A percentile compares a stretch with the other conserved stretches of the same genome.
Evolutionary conservation across 768 basidiomycete genomes (phyloP).

Genomic region (Pisolithus sp.): DNA sequence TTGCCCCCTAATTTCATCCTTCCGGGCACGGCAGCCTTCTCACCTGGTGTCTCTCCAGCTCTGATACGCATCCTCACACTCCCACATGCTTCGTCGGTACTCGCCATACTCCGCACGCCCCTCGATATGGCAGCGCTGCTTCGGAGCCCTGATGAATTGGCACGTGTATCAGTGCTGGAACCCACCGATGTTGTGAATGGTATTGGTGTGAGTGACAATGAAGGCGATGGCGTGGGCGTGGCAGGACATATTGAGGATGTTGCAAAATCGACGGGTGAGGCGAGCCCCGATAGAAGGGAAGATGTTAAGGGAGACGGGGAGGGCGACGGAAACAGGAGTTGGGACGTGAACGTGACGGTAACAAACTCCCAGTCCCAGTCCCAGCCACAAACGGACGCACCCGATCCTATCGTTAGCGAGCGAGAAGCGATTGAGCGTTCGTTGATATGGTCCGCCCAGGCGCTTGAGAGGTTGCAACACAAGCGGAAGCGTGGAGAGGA

Average conservation of each 20-base stretch:
- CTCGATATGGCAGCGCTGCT: constrained; percentile 42
- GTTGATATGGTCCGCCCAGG: constrained; percentile 49
- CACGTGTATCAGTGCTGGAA: constrained; percentile 22
- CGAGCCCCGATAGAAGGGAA: neutral
- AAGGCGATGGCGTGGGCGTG: constrained; percentile 35
- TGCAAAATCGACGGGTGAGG: neutral
- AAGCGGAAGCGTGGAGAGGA: constrained; percentile 1
- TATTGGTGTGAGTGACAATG: neutral
- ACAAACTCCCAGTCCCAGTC: no score
- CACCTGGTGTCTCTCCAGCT: constrained; percentile 1
- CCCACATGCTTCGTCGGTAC: constrained; percentile 6
- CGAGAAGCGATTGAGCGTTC: constrained; percentile 32
- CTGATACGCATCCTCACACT: constrained; percentile 8
- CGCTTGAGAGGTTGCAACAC: constrained; percentile 41
- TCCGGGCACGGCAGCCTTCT: neutral
- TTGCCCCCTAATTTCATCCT: no score
- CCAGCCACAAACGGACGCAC: no score
- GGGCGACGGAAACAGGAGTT: neutral
- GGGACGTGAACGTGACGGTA: no score
- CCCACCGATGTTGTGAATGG: constrained; percentile 17
- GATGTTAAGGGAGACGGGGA: neutral
- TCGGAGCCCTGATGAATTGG: constrained; percentile 34
- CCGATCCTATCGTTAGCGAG: constrained; percentile 12
- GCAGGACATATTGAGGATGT: constrained; percentile 26
- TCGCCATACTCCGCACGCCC: constrained; percentile 6